phyloP scores from a whole-genome alignment of 1,284 basidiomycete species.

The Malassezia nana region DNA sequence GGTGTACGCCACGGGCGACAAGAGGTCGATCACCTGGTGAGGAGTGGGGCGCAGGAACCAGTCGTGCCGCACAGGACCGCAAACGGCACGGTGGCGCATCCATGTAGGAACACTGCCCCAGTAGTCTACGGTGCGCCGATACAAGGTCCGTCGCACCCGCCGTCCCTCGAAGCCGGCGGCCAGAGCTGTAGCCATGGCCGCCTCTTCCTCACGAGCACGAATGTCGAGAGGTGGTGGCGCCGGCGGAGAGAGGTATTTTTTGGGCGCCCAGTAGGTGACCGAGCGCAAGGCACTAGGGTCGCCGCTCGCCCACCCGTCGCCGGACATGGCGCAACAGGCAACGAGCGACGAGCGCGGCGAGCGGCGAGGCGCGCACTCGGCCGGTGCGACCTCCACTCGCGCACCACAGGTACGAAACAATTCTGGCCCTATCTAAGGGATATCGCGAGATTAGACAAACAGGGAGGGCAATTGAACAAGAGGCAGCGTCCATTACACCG shows the following conservation, averaged over 20 bases:
- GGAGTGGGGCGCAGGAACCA: constrained; percentile 25
- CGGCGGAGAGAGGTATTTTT: constrained; percentile 50
- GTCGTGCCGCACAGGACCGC: constrained; percentile 11
- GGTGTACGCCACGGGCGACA: constrained; percentile 81
- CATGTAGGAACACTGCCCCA: constrained; percentile 75
- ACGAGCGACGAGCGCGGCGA: too few relatives aligned
- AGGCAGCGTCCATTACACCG: background rate
- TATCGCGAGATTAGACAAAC: constrained; percentile 6
- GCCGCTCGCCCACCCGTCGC: too few relatives aligned
- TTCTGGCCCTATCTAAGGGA: constrained; percentile 3
- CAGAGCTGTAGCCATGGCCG: constrained; percentile 52
- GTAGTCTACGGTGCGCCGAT: constrained; percentile 86
- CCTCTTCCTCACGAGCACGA: constrained; percentile 65
- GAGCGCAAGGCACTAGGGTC: background rate
- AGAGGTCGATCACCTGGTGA: constrained; percentile 51
- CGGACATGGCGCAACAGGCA: background rate
- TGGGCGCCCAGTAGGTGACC: constrained; percentile 22
- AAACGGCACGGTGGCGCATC: constrained; percentile 47
- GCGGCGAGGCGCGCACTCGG: background rate
- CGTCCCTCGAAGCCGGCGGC: constrained; percentile 55
- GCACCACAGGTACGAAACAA: background rate
- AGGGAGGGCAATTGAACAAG: background rate
- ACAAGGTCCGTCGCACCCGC: constrained; percentile 75
- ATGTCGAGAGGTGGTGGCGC: constrained; percentile 67
- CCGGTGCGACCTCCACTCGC: background rate